Base-by-base conservation (phyloP, 2,329 filamentous ascomycete genomes). In the Sphaerostilbella broomeana region DNA sequence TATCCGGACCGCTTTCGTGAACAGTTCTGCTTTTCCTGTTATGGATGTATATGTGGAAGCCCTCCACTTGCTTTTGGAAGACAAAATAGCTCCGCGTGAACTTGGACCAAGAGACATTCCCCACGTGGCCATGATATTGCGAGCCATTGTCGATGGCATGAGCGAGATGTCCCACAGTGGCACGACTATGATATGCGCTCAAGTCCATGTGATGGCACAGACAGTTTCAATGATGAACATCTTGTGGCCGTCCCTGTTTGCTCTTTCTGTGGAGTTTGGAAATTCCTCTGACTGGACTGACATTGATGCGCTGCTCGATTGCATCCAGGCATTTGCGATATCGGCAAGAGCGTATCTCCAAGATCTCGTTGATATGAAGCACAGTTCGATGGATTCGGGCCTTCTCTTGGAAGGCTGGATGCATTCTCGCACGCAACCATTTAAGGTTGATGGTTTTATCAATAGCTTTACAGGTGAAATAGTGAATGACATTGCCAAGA, bases 41-140 rank as follows among this genome's bases (percentile, higher is more conserved):
- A 47, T 78, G 6, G 65, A 75, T 29, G 62, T 73, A 13, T 77
- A 77, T 47, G 54, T 60, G 16, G 58, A 61, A 19, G 71, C 70
- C 2, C 42, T 75, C 7, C 53, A 58, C 19, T 47, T 51, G 10
- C 48, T 63, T 4, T 51, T 73, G 13, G 53, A 51, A 5, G 51
- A 51, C 12, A 54, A 58, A 5, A 54, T 54, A 13, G 43, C 67
- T 15, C 56, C 67, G 11, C 57, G 51, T 21, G 63, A 68, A 40
- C 52, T 72, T 15, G 50, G 48, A 16, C 54, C 58, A 11, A 55
- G 55, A 4, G 54, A 56, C 35, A 42, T 66, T 37, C 47, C 48
- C 6, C 56, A 61, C 12, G 40, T 68, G 15, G 34, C 59, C 10
- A 45, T 47, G 5, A 46, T 66, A 1, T 31, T 69, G n/a, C 48